These are phyloP conservation scores for Claviceps arundinis DNA, from an alignment of 2,329 filamentous ascomycete genomes.

Conservation along the genomic window DNA sequence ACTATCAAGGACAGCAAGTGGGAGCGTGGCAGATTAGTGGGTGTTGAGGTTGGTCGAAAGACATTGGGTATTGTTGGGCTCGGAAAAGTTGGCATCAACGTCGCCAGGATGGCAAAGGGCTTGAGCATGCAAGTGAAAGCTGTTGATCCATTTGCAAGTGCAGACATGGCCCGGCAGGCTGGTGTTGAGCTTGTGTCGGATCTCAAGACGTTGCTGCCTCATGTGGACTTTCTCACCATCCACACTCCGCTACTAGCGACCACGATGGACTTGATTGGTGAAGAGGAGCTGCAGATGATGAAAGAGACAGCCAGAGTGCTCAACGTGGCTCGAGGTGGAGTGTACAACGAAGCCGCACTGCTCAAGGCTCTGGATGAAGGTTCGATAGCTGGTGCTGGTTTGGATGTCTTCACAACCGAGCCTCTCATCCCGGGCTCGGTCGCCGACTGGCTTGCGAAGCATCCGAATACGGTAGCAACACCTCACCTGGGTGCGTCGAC, in stretches of 20 bases:
- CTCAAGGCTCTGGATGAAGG: slow-evolving; percentile 56
- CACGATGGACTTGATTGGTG: slow-evolving; percentile 60
- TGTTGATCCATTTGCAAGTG: slow-evolving; percentile 65
- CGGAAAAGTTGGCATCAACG: slow-evolving; percentile 72
- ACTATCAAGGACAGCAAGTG: slow-evolving; percentile 59
- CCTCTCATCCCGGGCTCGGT: slow-evolving; percentile 43
- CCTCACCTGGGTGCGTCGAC: slow-evolving; percentile 72
- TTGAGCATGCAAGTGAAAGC: slow-evolving; percentile 65
- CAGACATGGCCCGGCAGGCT: slow-evolving; percentile 54
- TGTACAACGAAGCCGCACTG: slow-evolving; percentile 65
- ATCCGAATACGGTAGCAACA: slow-evolving; percentile 62
- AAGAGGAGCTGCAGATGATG: slow-evolving; percentile 55
- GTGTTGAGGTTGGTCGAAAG: slow-evolving; percentile 67
- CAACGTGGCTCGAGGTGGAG: slow-evolving; percentile 69
- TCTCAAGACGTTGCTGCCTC: slow-evolving; percentile 46
- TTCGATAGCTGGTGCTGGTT: slow-evolving; percentile 61
- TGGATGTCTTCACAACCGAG: slow-evolving; percentile 70
- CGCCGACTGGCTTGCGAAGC: slow-evolving; percentile 49
- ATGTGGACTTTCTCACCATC: slow-evolving; percentile 65
- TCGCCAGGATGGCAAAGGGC: slow-evolving; percentile 65
- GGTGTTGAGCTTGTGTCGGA: slow-evolving; percentile 49
- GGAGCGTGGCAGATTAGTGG: slow-evolving; percentile 63
- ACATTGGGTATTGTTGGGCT: slow-evolving; percentile 64
- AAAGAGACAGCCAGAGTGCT: slow-evolving; percentile 60
- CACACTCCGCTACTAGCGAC: slow-evolving; percentile 70